Conservation (phyloP, 2,329 filamentous ascomycete genomes). For the Paraphoma chrysanthemicola region DNA sequence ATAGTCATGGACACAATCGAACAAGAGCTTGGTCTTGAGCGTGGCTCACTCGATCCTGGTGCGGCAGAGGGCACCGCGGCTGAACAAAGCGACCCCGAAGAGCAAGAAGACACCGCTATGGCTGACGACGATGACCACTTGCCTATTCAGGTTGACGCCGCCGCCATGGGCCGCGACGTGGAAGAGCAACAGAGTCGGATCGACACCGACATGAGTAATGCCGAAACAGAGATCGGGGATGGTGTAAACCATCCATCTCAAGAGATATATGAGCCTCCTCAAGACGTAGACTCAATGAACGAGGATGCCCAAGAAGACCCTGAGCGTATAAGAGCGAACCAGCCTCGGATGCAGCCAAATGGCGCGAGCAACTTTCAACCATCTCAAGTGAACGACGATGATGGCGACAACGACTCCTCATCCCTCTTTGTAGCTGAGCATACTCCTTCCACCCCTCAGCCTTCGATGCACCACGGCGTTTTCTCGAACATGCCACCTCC, state of each 20-base stretch:
- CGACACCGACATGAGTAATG: no score
- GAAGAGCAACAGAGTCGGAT: background rate
- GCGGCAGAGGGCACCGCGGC: background rate
- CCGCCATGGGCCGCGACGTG: background rate
- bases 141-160: background rate
- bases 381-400: background rate
- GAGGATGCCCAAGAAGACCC: no score
- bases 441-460: background rate
- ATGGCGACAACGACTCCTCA: conserved; percentile 4
- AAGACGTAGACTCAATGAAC: no score
- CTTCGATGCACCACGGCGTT: background rate
- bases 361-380: background rate
- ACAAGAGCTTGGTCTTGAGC: background rate
- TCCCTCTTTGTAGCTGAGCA: conserved; percentile 24
- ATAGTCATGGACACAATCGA: conserved; percentile 3
- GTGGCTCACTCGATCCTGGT: background rate
- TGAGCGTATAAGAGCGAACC: no score
- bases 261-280: no score
- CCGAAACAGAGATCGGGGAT: background rate
- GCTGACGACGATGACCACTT: background rate
- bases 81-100: background rate
- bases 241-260: no score
- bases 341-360: background rate
- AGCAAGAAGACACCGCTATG: background rate
- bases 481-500: conserved; percentile 3